Evolutionary conservation across 2,329 filamentous ascomycete genomes (phyloP).

Genomic region (Aspergillus proliferans): DNA sequence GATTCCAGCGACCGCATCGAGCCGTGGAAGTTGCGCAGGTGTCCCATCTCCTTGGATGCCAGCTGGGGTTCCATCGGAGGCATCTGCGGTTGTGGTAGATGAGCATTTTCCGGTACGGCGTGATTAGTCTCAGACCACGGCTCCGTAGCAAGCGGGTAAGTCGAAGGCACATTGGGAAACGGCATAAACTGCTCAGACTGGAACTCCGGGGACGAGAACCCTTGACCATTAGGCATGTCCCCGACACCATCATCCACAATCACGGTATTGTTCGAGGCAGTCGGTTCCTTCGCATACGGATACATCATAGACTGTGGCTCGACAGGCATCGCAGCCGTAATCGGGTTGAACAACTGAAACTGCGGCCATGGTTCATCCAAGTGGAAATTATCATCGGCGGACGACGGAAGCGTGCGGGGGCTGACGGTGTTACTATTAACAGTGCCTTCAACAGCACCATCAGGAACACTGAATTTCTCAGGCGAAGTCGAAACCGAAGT

Average conservation of each 20-base stretch:
- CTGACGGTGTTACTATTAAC: constrained; percentile 30
- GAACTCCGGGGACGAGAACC: constrained; percentile 18
- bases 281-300: constrained; percentile 26
- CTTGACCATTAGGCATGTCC: constrained; percentile 22
- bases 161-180: constrained; percentile 25
- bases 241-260: constrained; percentile 30
- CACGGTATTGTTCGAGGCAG: constrained; percentile 22
- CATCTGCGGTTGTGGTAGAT: constrained; percentile 10
- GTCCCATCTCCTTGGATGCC: constrained; percentile 12
- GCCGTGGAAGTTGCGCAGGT: constrained; percentile 17
- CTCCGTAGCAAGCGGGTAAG: constrained; percentile 24
- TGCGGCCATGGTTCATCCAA: constrained; percentile 33
- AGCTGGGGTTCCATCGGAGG: constrained; percentile 17
- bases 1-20: constrained; percentile 27
- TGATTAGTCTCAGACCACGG: constrained; percentile 20
- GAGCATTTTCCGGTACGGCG: constrained; percentile 11
- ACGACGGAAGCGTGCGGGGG: constrained; percentile 31
- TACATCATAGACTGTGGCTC: constrained; percentile 26
- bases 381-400: constrained; percentile 33
- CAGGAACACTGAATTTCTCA: constrained; percentile 26
- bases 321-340: constrained; percentile 26
- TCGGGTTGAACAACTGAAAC: constrained; percentile 30
- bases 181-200: constrained; percentile 24
- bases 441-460: constrained; percentile 24
- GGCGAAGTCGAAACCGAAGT: constrained; percentile 2